A percentile compares a stretch with the other conserved stretches of the same genome.
Evolutionary conservation across 1,284 basidiomycete genomes (phyloP).

Genomic region (Fomitopsis palustris): DNA sequence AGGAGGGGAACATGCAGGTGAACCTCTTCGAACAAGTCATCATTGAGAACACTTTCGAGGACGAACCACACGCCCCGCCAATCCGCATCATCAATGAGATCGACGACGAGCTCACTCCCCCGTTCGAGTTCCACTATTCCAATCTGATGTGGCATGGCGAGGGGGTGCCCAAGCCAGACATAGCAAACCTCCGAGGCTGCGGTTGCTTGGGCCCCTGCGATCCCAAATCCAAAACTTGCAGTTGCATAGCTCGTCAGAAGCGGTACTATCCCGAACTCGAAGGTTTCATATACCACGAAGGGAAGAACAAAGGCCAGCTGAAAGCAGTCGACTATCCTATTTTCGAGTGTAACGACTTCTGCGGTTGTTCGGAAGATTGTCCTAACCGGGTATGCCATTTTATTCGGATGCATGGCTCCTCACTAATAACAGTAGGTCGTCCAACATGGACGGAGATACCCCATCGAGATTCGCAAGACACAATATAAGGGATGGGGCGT

Average conservation of each 20-base stretch:
- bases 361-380: constrained; percentile 79
- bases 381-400: constrained; percentile 64
- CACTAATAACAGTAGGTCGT: constrained; percentile 55
- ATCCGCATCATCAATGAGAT: constrained; percentile 65
- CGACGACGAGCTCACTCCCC: constrained; percentile 62
- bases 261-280: constrained; percentile 27
- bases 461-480: constrained; percentile 67
- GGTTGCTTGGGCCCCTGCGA: constrained; percentile 72
- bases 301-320: constrained; percentile 39
- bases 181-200: constrained; percentile 59
- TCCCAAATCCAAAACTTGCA: constrained; percentile 63
- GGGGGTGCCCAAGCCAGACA: constrained; percentile 64
- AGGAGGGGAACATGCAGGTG: constrained; percentile 24
- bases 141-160: constrained; percentile 72
- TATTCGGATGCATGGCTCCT: neutral
- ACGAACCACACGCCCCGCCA: constrained; percentile 63
- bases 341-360: constrained; percentile 85
- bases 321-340: constrained; percentile 58
- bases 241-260: constrained; percentile 61
- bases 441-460: constrained; percentile 69
- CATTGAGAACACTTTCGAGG: constrained; percentile 31
- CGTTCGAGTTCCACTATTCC: constrained; percentile 77
- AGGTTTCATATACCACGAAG: constrained; percentile 67
- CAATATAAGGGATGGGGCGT: constrained; percentile 81
- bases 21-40: constrained; percentile 30